These are phyloP conservation scores for Nannochloropsis salina DNA, from an alignment of 108 stramenopile species.

Conservation along the genomic window DNA sequence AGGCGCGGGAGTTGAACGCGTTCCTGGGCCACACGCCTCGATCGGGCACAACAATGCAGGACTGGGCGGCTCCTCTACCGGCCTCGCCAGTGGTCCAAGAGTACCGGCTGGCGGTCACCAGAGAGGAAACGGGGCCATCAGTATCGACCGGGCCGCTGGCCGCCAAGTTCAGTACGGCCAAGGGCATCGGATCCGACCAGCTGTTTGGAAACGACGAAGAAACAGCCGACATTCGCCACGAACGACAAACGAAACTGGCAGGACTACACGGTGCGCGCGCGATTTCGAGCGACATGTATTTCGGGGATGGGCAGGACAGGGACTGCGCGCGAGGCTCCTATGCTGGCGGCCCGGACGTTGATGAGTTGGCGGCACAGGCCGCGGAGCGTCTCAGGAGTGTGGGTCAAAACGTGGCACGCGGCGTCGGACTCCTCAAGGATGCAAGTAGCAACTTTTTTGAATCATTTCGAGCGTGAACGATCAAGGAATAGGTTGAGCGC, in stretches of 20 bases:
- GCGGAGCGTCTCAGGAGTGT: neutral
- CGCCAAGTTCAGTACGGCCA: constrained; percentile 35
- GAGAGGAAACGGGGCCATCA: neutral
- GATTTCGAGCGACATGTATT: neutral
- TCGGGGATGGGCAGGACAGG: neutral
- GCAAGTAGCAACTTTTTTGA: constrained; percentile 15
- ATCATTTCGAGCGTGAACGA: neutral
- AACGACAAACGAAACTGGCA: constrained; percentile 23
- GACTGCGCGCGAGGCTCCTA: neutral
- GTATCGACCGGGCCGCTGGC: neutral
- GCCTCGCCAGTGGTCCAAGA: constrained; percentile 13
- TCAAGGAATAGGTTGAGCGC: too few species aligned
- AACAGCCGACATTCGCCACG: neutral
- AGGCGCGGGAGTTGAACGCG: neutral
- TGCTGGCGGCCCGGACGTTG: neutral
- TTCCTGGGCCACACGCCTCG: neutral
- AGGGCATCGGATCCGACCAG: constrained; percentile 46
- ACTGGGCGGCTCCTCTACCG: neutral
- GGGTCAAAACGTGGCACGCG: neutral
- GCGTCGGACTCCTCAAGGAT: neutral
- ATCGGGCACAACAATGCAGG: neutral
- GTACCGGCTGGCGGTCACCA: neutral
- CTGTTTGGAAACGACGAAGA: constrained; percentile 13
- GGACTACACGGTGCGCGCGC: constrained; percentile 28
- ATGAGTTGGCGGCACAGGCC: neutral